A percentile compares a stretch with the other conserved stretches of the same genome.
These are phyloP conservation scores for Anethum foeniculum DNA, from an alignment of 140 eudicot genomes.

Conservation along the genomic window DNA sequence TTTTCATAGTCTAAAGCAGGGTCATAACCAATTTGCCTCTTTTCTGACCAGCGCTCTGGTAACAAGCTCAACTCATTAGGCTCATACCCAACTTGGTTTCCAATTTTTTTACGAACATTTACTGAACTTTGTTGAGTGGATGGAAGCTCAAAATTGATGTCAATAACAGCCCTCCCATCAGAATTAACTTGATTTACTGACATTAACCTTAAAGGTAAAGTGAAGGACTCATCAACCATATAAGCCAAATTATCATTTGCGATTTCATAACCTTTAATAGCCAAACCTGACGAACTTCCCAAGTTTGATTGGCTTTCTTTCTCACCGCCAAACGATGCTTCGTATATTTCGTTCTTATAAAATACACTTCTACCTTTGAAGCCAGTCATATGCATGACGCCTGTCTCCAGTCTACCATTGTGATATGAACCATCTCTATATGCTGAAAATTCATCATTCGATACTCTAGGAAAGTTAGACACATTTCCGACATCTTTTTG, in stretches of 20 bases:
- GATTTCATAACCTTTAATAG: conserved; percentile 34
- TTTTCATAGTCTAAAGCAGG: conserved; percentile 71
- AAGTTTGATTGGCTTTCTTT: conserved; percentile 32
- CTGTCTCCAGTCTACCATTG: conserved; percentile 19
- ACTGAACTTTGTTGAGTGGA: conserved; percentile 27
- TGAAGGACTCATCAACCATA: conserved; percentile 50
- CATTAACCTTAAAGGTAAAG: conserved; percentile 56
- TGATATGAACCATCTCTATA: conserved; percentile 13
- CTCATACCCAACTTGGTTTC: conserved; percentile 38
- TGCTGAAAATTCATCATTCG: conserved; percentile 22
- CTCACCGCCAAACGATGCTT: conserved; percentile 33
- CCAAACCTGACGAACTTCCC: conserved; percentile 35
- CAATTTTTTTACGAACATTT: conserved; percentile 17
- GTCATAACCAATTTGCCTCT: conserved; percentile 42
- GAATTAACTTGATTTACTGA: conserved; percentile 38
- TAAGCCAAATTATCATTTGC: conserved; percentile 18
- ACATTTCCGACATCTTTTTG: conserved; percentile 20
- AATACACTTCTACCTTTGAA: conserved; percentile 44
- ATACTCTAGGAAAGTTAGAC: conserved; percentile 17
- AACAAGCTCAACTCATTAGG: conserved; percentile 74
- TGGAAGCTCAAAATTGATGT: conserved; percentile 54
- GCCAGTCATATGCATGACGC: conserved; percentile 38
- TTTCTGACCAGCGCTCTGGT: conserved; percentile 61
- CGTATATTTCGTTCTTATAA: conserved; percentile 36
- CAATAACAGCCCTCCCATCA: conserved; percentile 40